Base-by-base conservation (phyloP, 2,329 filamentous ascomycete genomes). In the Magnaporthales sp. region DNA sequence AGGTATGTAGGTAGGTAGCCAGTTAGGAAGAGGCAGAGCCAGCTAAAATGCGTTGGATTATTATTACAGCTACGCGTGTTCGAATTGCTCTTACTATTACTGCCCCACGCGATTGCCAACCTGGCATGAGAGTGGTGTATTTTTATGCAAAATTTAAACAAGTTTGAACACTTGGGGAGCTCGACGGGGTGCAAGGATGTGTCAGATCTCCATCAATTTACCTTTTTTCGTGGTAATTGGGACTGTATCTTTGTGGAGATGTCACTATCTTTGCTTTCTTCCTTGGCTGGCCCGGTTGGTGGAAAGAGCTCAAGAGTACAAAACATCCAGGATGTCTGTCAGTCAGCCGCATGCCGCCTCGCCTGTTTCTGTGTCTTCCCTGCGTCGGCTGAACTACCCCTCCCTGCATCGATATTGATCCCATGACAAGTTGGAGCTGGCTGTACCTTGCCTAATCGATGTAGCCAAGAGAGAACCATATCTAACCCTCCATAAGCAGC, bases 351-450 rank as follows among this genome's bases (percentile, higher is more conserved):
- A 46, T 46, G 38, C 38, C 38, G 38, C 38, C 19, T 46, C 38
- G 38, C 38, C 38, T 46, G 38, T 46, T 19, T 46, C 15, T 46
- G 15, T 46, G 2, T 46, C 2, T 46, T 46, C 38, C 32, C 15
- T 46, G 38, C 38, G 38, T 38, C 38, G 38, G 38, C 38, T 7
- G 38, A 46, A 46, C 15, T 46, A 46, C 38, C 38, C 38, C 38
- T 46, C 38, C 38, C 38, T 46, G 38, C 38, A 46, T 46, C n/a
- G 38, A 46, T 46, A n/a, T 46, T 46, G 64, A 65, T 54, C 61
- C 65, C 64, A 60, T 58, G 32, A 62, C 62, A 62, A 56, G 64
- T 63, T 68, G 58, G 64, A 38, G 29, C 27, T 64, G 64, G 46
- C 51, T 62, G 32, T 65, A 51, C 24, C 22, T 63, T 26, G 61